Evolutionary conservation across 176 grass and related monocot genomes (phyloP).

Genomic region (Saccharum officinarum): DNA sequence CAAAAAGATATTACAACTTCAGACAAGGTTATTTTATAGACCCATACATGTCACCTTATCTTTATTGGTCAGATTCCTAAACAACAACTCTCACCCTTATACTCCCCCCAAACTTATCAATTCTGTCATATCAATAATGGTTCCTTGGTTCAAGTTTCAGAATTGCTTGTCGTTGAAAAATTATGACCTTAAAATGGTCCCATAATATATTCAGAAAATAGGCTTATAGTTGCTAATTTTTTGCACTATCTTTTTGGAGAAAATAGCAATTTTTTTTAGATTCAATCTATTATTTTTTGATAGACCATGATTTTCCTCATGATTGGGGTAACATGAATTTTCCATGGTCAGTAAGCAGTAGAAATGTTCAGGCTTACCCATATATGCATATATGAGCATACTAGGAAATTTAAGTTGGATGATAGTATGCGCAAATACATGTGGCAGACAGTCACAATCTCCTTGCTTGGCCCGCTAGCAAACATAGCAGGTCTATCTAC

Average conservation of each 20-base stretch:
- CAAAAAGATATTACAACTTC: background rate
- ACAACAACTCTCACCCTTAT: background rate
- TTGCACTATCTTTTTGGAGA: background rate
- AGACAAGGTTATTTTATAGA: background rate
- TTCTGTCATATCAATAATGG: background rate
- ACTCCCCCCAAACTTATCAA: background rate
- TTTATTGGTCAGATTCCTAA: background rate
- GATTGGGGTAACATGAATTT: background rate
- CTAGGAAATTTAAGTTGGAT: background rate
- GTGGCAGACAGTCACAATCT: background rate
- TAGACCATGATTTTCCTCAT: background rate
- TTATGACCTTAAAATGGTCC: background rate
- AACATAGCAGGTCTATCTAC: background rate
- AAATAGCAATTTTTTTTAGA: background rate
- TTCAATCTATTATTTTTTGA: background rate
- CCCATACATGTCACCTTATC: background rate
- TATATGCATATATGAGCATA: background rate
- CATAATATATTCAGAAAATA: background rate
- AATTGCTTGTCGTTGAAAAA: background rate
- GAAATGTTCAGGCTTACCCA: background rate
- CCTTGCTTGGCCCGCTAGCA: background rate
- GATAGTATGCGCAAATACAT: constrained; percentile 7
- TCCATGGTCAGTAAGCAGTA: background rate
- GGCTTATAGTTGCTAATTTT: background rate
- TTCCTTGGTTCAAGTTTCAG: background rate